Base-by-base conservation (phyloP, 2,329 filamentous ascomycete genomes). In the Cordyceps tenuipes region DNA sequence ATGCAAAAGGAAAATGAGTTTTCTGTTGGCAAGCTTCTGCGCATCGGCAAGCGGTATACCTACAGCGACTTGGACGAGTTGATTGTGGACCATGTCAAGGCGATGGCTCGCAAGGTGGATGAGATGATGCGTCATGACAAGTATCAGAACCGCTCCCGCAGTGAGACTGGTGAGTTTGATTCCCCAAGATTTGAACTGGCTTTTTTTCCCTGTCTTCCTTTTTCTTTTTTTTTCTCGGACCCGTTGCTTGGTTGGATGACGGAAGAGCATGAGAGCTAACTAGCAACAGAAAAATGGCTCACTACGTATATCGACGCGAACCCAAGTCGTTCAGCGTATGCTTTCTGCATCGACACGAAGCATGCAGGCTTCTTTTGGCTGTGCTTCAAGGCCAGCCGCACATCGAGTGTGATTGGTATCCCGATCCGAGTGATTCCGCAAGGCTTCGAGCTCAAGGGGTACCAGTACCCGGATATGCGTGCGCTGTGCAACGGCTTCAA, bases 401-500 rank as follows among this genome's bases (percentile, higher is more conserved):
- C 82, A 53, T 88, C 90, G 3, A 81, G 79, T 49, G 84, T 93
- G 57, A 86, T 89, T 64, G 86, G 85, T 51, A 92, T 93, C 87
- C 84, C 86, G 5, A 90, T 99, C 64, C 92, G 94, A 67, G 87
- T 97, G 43, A 89, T 97, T 19, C 94, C 94, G 2, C 89, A 95
- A 68, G 94, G 90, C 5, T 99, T 93, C 70, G 91, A 97, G 77
- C 81, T 99, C 68, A 86, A 91, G 75, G 89, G 89, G 66, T 89
- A 89, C 66, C 84, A 88, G 57, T 99, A 99, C 71, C 93, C 94
- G 0, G 92, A 97, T 68, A 96, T 97, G 89, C 83, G 88, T 66
- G 91, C 91, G 53, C 78, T 99, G 64, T 96, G 93, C 79, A 99
- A 99, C 75, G 94, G 93, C 6, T 97, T 97, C 81, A 97, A 97